Conservation (phyloP, 768 basidiomycete genomes). For the Termitomyces sp. region DNA sequence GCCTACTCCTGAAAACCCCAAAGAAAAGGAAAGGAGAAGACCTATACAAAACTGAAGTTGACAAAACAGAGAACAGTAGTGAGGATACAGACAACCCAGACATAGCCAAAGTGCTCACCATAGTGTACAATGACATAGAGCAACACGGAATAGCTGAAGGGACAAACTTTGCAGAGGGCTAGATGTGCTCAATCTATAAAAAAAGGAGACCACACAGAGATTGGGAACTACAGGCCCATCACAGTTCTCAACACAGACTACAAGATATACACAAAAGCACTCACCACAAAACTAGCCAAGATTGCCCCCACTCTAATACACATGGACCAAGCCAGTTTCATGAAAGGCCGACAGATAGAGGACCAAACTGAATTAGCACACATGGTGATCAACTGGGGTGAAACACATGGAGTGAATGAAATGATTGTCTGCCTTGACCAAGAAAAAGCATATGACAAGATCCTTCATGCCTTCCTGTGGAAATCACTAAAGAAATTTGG, state of each 20-base stretch:
- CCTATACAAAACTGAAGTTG: no score
- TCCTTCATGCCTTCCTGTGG: no score
- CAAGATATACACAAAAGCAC: background rate
- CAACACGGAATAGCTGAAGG: background rate
- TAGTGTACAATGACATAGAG: slow-evolving; percentile 9
- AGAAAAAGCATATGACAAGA: no score
- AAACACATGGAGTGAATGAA: background rate
- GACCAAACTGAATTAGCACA: slow-evolving; percentile 1
- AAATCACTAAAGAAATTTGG: no score
- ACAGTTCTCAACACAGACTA: background rate
- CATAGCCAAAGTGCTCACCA: background rate
- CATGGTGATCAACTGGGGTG: background rate
- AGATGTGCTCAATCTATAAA: slow-evolving; percentile 11
- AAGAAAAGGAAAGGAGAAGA: no score
- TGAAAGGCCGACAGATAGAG: background rate
- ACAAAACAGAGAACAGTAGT: no score
- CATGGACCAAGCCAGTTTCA: slow-evolving; percentile 3
- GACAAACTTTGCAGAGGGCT: slow-evolving; percentile 3
- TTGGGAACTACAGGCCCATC: background rate
- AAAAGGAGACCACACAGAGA: background rate
- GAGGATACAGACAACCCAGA: no score
- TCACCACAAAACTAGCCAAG: background rate
- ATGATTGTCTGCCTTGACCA: no score
- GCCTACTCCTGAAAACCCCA: no score
- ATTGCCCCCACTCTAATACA: background rate